Conservation (phyloP, 305 asterid species). For the Caryopteris hybrid region DNA sequence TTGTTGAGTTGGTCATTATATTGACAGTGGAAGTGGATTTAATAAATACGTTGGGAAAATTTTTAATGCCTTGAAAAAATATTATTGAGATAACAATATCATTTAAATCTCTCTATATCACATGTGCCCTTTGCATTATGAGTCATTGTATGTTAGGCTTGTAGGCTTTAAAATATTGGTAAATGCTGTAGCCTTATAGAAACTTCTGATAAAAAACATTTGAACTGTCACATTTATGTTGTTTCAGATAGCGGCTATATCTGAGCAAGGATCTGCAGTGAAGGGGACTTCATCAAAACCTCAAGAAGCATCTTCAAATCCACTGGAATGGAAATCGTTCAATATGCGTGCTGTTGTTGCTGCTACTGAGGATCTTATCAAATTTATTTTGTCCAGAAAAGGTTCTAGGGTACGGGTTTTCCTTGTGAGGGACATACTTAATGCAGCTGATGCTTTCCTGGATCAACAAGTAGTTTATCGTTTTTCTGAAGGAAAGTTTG, state of each 20-base stretch:
- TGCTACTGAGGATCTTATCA: slow-evolving; percentile 87
- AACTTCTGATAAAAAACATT: neutral
- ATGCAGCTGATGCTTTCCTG: slow-evolving; percentile 67
- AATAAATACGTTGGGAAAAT: neutral
- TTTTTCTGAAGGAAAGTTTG: slow-evolving; percentile 32
- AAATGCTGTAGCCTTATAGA: neutral
- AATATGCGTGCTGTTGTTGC: slow-evolving; percentile 87
- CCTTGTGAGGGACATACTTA: slow-evolving; percentile 68
- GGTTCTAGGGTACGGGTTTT: slow-evolving; percentile 82
- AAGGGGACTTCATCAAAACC: slow-evolving; percentile 27
- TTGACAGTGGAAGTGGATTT: neutral
- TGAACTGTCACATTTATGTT: neutral
- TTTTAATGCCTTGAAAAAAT: neutral
- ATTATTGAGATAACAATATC: neutral
- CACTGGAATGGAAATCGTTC: slow-evolving; percentile 72
- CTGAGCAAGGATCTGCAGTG: slow-evolving; percentile 61
- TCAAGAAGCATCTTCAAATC: slow-evolving; percentile 32
- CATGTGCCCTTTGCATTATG: neutral
- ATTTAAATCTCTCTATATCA: neutral
- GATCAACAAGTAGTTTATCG: slow-evolving; percentile 45
- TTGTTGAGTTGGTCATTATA: too few species aligned
- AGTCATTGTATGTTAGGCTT: neutral
- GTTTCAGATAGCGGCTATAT: slow-evolving; percentile 75
- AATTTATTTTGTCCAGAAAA: slow-evolving; percentile 73
- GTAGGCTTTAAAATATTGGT: neutral